Conservation (phyloP, 306 rosid species). For the Cucurbita ficifolia region DNA sequence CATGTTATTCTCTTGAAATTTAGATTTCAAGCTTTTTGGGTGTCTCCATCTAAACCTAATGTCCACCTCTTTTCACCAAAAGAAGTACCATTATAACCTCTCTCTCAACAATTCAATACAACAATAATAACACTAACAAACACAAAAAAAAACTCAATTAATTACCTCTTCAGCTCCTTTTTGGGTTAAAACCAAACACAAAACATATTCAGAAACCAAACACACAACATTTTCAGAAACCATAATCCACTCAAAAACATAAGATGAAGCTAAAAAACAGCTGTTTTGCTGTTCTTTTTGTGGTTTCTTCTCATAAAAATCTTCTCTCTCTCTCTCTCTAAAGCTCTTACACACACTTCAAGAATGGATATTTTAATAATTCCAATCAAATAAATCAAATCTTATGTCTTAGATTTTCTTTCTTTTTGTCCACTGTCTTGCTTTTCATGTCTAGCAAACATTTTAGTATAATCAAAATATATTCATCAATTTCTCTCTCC, state of each 20-base stretch:
- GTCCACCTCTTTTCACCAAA: conserved; percentile 11
- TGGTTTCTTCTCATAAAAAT: conserved; percentile 21
- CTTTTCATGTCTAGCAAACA: conserved; percentile 22
- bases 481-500: not conserved
- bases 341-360: conserved; percentile 4
- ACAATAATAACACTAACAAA: not conserved
- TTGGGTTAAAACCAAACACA: conserved; percentile 20
- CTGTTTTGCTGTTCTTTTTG: not conserved
- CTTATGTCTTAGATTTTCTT: conserved; percentile 18
- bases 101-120: not conserved
- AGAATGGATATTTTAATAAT: conserved; percentile 15
- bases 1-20: conserved; percentile 41
- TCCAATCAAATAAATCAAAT: conserved; percentile 25
- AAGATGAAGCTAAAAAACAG: not conserved
- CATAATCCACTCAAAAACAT: conserved; percentile 16
- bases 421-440: conserved; percentile 18
- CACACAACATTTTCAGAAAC: conserved; percentile 14
- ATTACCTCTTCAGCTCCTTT: not conserved
- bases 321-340: not conserved
- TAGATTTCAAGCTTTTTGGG: conserved; percentile 27
- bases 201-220: conserved; percentile 26
- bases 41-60: conserved; percentile 31
- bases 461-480: conserved; percentile 1
- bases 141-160: not conserved
- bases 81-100: not conserved